Conservation (phyloP, 1,284 basidiomycete genomes). For the Laetiporus sulphureus region DNA sequence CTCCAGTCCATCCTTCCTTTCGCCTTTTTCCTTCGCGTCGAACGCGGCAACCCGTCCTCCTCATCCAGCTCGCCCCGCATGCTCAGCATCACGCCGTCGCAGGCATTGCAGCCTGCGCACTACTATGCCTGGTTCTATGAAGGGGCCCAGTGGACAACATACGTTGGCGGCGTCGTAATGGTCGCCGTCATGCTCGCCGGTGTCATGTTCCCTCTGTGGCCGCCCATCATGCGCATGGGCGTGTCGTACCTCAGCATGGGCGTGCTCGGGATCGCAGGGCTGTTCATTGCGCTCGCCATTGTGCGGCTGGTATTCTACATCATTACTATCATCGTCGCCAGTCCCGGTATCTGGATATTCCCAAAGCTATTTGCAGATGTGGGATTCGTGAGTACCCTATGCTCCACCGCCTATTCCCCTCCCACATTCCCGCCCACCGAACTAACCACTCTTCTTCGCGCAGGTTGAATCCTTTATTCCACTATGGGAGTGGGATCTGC, state of each 20-base stretch:
- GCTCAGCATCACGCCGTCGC: conserved; percentile 78
- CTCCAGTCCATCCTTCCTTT: conserved; percentile 75
- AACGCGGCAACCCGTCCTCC: conserved; percentile 69
- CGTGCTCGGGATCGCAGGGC: conserved; percentile 82
- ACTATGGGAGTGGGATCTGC: conserved; percentile 95
- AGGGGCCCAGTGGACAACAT: conserved; percentile 89
- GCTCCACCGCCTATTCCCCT: conserved; percentile 4
- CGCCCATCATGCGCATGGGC: conserved; percentile 86
- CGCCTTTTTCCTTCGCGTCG: conserved; percentile 87
- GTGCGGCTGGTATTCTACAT: conserved; percentile 92
- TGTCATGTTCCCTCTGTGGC: conserved; percentile 99
- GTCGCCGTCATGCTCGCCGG: conserved; percentile 92
- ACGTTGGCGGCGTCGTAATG: conserved; percentile 90
- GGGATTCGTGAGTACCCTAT: conserved; percentile 76
- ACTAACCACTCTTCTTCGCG: not conserved
- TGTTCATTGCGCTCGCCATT: conserved; percentile 91
- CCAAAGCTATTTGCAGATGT: conserved; percentile 98
- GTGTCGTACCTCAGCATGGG: conserved; percentile 94
- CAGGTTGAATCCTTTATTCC: conserved; percentile 98
- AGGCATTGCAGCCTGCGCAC: conserved; percentile 71
- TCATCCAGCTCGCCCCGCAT: conserved; percentile 71
- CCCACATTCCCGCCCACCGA: not conserved
- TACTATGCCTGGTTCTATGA: conserved; percentile 98
- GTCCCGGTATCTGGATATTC: conserved; percentile 98
- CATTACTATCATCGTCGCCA: conserved; percentile 80